phyloP scores from a whole-genome alignment of 768 basidiomycete species.

The Trametes gibbosa region DNA sequence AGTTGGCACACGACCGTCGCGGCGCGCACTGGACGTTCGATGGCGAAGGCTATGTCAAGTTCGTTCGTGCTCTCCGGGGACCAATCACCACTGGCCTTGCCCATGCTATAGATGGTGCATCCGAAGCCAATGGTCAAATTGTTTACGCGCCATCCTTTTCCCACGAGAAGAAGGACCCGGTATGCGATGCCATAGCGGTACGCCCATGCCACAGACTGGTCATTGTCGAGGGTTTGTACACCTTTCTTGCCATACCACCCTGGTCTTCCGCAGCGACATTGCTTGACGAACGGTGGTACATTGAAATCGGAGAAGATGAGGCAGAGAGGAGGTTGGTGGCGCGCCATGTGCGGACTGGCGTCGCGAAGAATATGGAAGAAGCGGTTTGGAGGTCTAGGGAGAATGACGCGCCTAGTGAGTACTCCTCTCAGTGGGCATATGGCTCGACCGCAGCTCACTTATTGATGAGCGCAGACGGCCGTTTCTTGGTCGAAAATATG shows the following conservation, averaged over 20 bases:
- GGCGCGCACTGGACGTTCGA: slow-evolving; percentile 95
- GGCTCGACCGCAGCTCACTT: not conserved
- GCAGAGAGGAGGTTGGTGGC: slow-evolving; percentile 61
- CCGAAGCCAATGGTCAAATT: slow-evolving; percentile 14
- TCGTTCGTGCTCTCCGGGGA: slow-evolving; percentile 55
- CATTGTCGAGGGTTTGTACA: slow-evolving; percentile 89
- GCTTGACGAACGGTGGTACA: slow-evolving; percentile 79
- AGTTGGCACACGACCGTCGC: slow-evolving; percentile 72
- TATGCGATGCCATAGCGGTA: slow-evolving; percentile 55
- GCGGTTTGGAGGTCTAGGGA: slow-evolving; percentile 70
- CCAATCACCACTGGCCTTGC: slow-evolving; percentile 14
- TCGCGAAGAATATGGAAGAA: slow-evolving; percentile 61
- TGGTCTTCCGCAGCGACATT: slow-evolving; percentile 66
- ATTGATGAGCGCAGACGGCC: slow-evolving; percentile 37
- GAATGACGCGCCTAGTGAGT: slow-evolving; percentile 40
- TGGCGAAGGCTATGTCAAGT: slow-evolving; percentile 62
- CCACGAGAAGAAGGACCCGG: slow-evolving; percentile 86
- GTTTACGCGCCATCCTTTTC: slow-evolving; percentile 81
- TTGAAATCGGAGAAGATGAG: slow-evolving; percentile 54
- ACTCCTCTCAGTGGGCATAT: not conserved
- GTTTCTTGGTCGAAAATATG: slow-evolving; percentile 39
- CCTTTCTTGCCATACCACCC: slow-evolving; percentile 66
- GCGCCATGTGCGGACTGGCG: slow-evolving; percentile 76
- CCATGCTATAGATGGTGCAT: not conserved
- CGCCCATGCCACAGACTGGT: slow-evolving; percentile 69